Conservation (phyloP, 148 eudicot species). For the Vaccinium macrocarpon region DNA sequence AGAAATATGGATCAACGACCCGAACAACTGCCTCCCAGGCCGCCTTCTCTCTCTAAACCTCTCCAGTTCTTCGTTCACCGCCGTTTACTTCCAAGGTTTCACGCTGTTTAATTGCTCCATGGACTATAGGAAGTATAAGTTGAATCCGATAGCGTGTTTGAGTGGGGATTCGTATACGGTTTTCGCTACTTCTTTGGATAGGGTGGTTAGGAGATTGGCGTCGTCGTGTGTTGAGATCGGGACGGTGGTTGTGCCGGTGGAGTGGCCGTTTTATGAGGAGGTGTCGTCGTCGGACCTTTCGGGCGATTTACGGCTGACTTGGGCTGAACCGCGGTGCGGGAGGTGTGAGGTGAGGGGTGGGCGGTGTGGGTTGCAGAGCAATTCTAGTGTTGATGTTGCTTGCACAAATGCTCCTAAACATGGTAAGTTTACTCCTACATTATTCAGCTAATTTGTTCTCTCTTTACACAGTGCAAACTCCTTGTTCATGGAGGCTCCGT, state of each 20-base stretch:
- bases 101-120: constrained; percentile 40
- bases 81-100: constrained; percentile 33
- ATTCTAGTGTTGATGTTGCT: constrained; percentile 21
- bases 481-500: no score
- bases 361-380: constrained; percentile 33
- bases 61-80: constrained; percentile 39
- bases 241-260: constrained; percentile 32
- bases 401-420: constrained; percentile 21
- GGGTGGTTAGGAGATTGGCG: neutral
- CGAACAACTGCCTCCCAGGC: constrained; percentile 44
- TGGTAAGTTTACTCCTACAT: constrained; percentile 11
- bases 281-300: constrained; percentile 30
- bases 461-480: no score
- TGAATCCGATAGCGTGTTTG: constrained; percentile 40
- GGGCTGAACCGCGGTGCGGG: constrained; percentile 42
- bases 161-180: constrained; percentile 37
- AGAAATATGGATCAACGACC: constrained; percentile 53
- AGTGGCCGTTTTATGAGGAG: constrained; percentile 19
- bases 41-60: constrained; percentile 39
- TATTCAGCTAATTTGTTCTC: neutral
- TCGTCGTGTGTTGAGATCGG: constrained; percentile 24
- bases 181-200: constrained; percentile 31
- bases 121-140: neutral
- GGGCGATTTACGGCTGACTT: constrained; percentile 35
- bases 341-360: constrained; percentile 38